These are phyloP conservation scores for Tricladium varicosporioides DNA, from an alignment of 2,329 filamentous ascomycete genomes.

Conservation along the genomic window DNA sequence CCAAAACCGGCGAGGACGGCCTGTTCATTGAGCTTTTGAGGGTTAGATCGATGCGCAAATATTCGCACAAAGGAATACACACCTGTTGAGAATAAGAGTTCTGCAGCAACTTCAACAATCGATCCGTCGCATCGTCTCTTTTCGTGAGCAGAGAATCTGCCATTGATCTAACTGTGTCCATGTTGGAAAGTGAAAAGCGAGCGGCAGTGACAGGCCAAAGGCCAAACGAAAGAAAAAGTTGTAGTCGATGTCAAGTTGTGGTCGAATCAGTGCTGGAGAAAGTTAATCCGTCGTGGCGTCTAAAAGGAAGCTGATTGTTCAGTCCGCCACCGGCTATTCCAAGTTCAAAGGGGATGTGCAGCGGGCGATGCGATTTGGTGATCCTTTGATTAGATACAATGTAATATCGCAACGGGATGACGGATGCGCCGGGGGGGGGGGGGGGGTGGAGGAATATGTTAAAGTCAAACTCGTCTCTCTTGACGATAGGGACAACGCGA, in stretches of 20 bases:
- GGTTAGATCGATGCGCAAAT: too few species aligned
- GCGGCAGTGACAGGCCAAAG: conserved; percentile 32
- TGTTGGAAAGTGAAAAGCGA: conserved; percentile 24
- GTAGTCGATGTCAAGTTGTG: background rate
- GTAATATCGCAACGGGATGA: background rate
- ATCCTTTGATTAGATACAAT: conserved; percentile 24
- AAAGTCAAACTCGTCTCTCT: background rate
- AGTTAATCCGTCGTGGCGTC: background rate
- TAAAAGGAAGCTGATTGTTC: background rate
- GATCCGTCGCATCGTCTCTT: conserved; percentile 22
- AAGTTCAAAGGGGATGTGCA: background rate
- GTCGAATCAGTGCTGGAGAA: background rate
- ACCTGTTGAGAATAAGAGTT: conserved; percentile 31
- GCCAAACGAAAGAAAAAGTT: conserved; percentile 18
- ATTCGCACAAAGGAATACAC: conserved; percentile 6
- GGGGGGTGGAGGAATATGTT: conserved; percentile 16
- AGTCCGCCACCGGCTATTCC: background rate
- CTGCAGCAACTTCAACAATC: conserved; percentile 30
- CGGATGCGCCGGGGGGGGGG: conserved; percentile 11
- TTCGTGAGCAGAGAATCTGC: conserved; percentile 14
- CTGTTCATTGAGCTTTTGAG: conserved; percentile 27
- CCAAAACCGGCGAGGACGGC: conserved; percentile 72
- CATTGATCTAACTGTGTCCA: conserved; percentile 19
- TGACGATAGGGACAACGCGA: background rate
- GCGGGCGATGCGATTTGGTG: conserved; percentile 6